These are phyloP conservation scores for Exophiala mesophila DNA, from an alignment of 2,329 filamentous ascomycete species.

Conservation along the genomic window DNA sequence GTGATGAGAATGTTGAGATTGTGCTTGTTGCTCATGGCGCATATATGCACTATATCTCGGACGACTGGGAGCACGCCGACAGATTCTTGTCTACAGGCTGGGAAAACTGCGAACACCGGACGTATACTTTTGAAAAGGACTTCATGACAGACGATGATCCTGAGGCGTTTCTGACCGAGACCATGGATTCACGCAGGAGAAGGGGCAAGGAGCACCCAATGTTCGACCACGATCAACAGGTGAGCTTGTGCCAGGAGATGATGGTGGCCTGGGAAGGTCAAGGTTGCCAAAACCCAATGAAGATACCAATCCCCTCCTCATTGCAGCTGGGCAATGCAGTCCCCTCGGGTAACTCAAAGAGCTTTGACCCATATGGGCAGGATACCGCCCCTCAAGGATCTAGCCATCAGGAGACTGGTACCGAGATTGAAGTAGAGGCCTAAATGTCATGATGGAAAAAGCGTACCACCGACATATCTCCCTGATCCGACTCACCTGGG, in stretches of 20 bases:
- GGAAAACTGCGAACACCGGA: constrained; percentile 68
- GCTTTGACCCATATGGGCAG: not conserved
- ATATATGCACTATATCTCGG: constrained; percentile 77
- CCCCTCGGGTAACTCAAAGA: too few species aligned
- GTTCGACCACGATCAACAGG: constrained; percentile 35
- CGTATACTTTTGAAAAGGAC: constrained; percentile 55
- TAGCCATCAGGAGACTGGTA: not conserved
- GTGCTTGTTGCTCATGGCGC: constrained; percentile 77
- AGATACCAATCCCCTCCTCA: constrained; percentile 1
- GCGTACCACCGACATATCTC: too few species aligned
- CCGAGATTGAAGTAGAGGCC: constrained; percentile 3
- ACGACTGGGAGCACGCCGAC: constrained; percentile 64
- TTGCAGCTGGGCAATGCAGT: too few species aligned
- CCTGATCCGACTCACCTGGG: too few species aligned
- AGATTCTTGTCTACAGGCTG: constrained; percentile 53
- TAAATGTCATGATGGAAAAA: not conserved
- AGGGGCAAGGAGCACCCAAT: constrained; percentile 36
- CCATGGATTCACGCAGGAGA: constrained; percentile 36
- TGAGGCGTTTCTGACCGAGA: constrained; percentile 41
- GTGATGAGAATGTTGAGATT: constrained; percentile 58
- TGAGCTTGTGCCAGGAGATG: constrained; percentile 35
- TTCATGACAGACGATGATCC: constrained; percentile 31
- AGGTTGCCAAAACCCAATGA: constrained; percentile 32
- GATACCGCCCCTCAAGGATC: not conserved
- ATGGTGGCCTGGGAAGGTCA: constrained; percentile 42